Percentiles rank a stretch among this genome's conserved stretches.
phyloP scores from a whole-genome alignment of 164 flowering plant species.

The Hamamelis virginiana region DNA sequence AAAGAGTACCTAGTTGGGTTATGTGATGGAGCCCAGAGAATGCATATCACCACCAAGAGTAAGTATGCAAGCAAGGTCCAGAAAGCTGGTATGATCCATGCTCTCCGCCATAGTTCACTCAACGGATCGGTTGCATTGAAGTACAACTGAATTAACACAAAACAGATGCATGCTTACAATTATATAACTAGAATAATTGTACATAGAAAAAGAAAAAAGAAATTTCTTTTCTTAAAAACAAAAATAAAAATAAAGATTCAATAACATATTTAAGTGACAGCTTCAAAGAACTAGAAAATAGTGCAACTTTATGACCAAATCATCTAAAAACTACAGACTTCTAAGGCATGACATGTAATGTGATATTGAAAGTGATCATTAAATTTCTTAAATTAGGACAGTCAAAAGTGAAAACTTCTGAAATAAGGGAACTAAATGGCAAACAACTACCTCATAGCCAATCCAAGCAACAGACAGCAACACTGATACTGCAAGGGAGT shows the following conservation, averaged over 20 bases:
- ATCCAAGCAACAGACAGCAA: constrained; percentile 90
- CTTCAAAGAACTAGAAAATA: background rate
- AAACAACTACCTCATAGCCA: constrained; percentile 76
- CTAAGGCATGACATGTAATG: background rate
- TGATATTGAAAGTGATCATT: background rate
- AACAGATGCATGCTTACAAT: background rate
- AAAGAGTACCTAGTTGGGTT: constrained; percentile 70
- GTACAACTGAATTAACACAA: constrained; percentile 55
- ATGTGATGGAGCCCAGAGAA: constrained; percentile 80
- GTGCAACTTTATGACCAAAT: background rate
- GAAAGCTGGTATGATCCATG: constrained; percentile 89
- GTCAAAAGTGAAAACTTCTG: background rate
- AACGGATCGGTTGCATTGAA: constrained; percentile 84
- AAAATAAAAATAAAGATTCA: no score
- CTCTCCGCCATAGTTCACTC: constrained; percentile 74
- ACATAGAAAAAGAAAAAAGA: background rate
- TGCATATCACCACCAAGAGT: constrained; percentile 63
- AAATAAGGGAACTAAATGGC: background rate
- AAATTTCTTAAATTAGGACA: background rate
- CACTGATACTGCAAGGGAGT: constrained; percentile 77
- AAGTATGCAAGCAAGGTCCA: constrained; percentile 70
- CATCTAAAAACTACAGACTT: background rate
- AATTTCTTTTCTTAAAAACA: background rate
- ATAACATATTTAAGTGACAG: background rate
- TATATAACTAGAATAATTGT: background rate